These are phyloP conservation scores for Withania somnifera DNA, from an alignment of 305 asterid species.

Conservation along the genomic window DNA sequence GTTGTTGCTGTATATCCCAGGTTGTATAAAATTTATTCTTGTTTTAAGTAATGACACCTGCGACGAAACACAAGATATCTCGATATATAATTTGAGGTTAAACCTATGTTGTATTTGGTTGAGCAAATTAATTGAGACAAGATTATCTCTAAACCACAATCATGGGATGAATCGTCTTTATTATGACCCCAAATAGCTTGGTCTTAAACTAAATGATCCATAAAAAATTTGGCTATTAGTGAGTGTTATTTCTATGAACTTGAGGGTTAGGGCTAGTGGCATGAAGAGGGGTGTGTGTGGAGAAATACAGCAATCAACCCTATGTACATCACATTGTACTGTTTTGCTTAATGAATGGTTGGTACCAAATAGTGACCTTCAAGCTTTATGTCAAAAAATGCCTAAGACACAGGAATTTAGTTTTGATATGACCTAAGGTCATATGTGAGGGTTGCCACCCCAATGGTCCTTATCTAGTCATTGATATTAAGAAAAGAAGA, in stretches of 20 bases:
- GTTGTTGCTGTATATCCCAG: no score
- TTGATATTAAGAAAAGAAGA: background rate
- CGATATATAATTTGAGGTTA: no score
- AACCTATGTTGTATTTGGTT: no score
- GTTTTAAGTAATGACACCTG: no score
- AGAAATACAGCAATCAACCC: background rate
- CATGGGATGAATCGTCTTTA: no score
- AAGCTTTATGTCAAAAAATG: background rate
- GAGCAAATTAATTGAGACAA: no score
- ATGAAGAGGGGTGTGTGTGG: background rate
- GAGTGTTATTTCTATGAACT: background rate
- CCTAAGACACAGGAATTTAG: background rate
- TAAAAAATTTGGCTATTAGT: background rate
- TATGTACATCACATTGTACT: background rate
- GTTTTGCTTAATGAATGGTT: background rate
- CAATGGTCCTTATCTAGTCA: background rate
- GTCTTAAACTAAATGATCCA: no score
- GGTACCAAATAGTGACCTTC: background rate
- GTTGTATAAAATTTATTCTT: no score
- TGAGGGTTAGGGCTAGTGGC: background rate
- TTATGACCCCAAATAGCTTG: no score
- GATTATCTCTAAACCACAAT: no score
- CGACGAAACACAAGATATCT: no score
- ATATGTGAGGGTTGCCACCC: background rate
- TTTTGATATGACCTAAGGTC: constrained; percentile 1